Percentiles rank a stretch among this genome's conserved stretches.
Conservation (phyloP, 805 yeast species). For the Pichia ethanolica region DNA sequence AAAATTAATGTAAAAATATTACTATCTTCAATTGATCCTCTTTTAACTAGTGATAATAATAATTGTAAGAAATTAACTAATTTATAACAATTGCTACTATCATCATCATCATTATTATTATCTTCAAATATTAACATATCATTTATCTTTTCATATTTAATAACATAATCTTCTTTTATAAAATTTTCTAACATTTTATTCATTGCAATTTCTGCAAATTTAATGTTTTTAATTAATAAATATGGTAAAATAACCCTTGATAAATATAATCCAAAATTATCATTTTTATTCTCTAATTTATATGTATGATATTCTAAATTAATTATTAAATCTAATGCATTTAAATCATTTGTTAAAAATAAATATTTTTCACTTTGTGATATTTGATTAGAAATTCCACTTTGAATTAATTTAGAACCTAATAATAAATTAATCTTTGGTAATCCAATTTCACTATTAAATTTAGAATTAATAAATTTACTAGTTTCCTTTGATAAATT, state of each 20-base stretch:
- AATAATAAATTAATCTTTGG: conserved; percentile 64
- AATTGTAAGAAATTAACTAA: conserved; percentile 66
- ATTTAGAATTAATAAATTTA: conserved; percentile 54
- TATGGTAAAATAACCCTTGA: conserved; percentile 69
- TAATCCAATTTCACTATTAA: conserved; percentile 59
- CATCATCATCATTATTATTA: conserved; percentile 3
- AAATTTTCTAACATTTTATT: conserved; percentile 30
- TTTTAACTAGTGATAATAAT: conserved; percentile 51
- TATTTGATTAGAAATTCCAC: conserved; percentile 21
- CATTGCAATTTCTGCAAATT: conserved; percentile 45
- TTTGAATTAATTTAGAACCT: conserved; percentile 53
- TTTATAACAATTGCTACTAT: conserved; percentile 28
- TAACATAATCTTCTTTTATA: conserved; percentile 11
- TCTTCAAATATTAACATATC: conserved; percentile 29
- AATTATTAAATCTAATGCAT: conserved; percentile 20
- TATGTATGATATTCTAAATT: conserved; percentile 30
- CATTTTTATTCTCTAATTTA: conserved; percentile 29
- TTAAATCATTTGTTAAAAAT: conserved; percentile 18
- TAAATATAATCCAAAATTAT: conserved; percentile 19
- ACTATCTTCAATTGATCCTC: conserved; percentile 30
- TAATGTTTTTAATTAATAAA: conserved; percentile 56
- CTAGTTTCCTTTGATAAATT: conserved; percentile 61
- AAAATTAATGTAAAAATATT: conserved; percentile 36
- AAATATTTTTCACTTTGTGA: conserved; percentile 24
- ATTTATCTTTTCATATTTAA: conserved; percentile 15